Conservation (phyloP, 768 basidiomycete genomes). For the Collybiopsis confluens region DNA sequence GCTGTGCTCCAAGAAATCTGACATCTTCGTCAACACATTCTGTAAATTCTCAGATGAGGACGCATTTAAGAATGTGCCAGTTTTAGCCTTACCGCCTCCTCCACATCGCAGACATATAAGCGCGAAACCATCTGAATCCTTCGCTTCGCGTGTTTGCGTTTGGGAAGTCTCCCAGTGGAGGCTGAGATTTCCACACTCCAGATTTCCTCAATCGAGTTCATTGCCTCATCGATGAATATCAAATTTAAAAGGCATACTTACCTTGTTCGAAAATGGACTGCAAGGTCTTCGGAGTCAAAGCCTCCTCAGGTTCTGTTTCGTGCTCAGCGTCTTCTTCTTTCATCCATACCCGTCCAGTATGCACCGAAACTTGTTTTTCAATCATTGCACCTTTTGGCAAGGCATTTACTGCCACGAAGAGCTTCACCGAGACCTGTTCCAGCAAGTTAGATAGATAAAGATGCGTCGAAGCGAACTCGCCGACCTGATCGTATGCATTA, state of each 20-base stretch:
- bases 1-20: background rate
- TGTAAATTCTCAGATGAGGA: background rate
- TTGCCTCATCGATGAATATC: background rate
- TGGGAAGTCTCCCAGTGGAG: slow-evolving; percentile 47
- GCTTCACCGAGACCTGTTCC: slow-evolving; percentile 29
- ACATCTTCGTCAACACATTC: background rate
- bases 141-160: slow-evolving; percentile 37
- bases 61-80: background rate
- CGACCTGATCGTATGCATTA: slow-evolving; percentile 14
- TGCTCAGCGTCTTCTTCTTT: slow-evolving; percentile 38
- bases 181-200: slow-evolving; percentile 12
- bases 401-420: slow-evolving; percentile 59
- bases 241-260: slow-evolving; percentile 15
- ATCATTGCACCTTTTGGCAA: slow-evolving; percentile 70
- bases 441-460: slow-evolving; percentile 1
- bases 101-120: slow-evolving; percentile 39
- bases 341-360: slow-evolving; percentile 56
- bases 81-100: slow-evolving; percentile 20
- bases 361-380: slow-evolving; percentile 73
- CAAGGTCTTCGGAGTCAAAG: slow-evolving; percentile 26
- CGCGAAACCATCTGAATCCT: slow-evolving; percentile 30
- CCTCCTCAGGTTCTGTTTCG: slow-evolving; percentile 20
- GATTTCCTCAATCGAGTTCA: slow-evolving; percentile 4
- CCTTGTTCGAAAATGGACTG: slow-evolving; percentile 39
- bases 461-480: background rate